A percentile compares a stretch with the other conserved stretches of the same genome.
phyloP scores from a whole-genome alignment of 169 alveolate genomes.

The Plasmodium coatneyi region DNA sequence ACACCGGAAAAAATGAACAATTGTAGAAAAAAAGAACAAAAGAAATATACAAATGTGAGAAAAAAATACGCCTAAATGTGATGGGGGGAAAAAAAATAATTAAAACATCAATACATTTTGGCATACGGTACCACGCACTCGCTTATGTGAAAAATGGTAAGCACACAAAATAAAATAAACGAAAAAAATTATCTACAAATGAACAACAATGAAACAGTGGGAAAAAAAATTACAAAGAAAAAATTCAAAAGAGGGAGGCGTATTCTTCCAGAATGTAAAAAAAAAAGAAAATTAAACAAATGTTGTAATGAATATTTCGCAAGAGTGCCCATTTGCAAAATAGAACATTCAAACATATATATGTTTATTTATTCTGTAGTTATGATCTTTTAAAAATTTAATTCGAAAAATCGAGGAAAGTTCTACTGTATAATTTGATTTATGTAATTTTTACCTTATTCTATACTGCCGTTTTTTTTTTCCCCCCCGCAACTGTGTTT shows the following conservation, averaged over 20 bases:
- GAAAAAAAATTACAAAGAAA: not conserved
- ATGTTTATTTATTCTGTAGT: not conserved
- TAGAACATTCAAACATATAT: not conserved
- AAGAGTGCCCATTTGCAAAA: not conserved
- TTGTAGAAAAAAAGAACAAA: not conserved
- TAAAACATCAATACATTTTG: not conserved
- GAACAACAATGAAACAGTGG: not conserved
- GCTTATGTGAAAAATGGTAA: not conserved
- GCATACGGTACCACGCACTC: not conserved
- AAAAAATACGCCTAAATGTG: not conserved
- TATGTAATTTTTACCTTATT: not conserved
- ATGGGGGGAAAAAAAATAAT: not conserved
- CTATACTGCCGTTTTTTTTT: not conserved
- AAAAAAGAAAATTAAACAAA: not conserved
- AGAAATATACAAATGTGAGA: not conserved
- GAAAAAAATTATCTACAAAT: not conserved
- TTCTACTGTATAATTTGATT: not conserved
- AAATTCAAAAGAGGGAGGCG: not conserved
- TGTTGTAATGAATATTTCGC: not conserved
- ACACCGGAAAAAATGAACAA: not conserved
- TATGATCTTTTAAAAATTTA: not conserved
- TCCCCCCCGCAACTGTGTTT: not conserved
- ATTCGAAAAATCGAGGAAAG: not conserved
- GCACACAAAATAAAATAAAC: constrained; percentile 1
- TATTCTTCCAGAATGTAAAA: not conserved